Base-by-base conservation (phyloP, 495 filamentous ascomycete species). In the Penicillium riverlandense region DNA sequence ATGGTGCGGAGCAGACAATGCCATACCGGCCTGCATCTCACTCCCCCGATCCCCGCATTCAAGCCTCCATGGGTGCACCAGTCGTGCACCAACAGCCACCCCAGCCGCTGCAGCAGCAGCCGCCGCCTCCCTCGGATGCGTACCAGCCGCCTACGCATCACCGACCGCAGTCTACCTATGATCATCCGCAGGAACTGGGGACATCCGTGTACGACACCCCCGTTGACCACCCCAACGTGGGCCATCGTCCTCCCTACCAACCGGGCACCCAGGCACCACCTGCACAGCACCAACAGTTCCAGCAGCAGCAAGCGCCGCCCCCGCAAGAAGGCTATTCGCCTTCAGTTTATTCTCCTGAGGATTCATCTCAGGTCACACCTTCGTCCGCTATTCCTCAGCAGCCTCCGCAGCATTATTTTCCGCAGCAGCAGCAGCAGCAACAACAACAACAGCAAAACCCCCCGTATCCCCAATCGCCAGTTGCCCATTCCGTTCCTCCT, bases 131-230 rank as follows among this genome's bases (percentile, higher is more conserved):
- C 7, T 38, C 69, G 15, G 72, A 72, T 13, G 47, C 67, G 29
- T 75, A 75, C 45, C 22, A 22, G 22, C 61, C 57, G 40, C 49
- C 65, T 16, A 49, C 62, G 16, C 62, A 75, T 33, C 74, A 76
- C 44, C 74, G 77, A 27, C 85, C 83, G 5, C 81, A 84, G 54
- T 89, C 82, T 48, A 86, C 80, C 37, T 86, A 86, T 52, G 80
- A 81, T 8, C 80, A 83, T 37, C 87, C 88, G 1, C 88, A 91
- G 61, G 88, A 94, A 70, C 70, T 94, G 34, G 84, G 85, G 29
- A 89, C 88, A n/a, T 85, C 85, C 6, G 78, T 79, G 9, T 94
- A 92, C 50, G 85, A 91, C 55, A 87, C 85, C 6, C 88, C 88
- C 13, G 76, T 86, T 33, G 82, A 81, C 29, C 64, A 65, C 27